Evolutionary conservation across 352 stramenopile genomes (phyloP).

Genomic region (Pythium coloratum): DNA sequence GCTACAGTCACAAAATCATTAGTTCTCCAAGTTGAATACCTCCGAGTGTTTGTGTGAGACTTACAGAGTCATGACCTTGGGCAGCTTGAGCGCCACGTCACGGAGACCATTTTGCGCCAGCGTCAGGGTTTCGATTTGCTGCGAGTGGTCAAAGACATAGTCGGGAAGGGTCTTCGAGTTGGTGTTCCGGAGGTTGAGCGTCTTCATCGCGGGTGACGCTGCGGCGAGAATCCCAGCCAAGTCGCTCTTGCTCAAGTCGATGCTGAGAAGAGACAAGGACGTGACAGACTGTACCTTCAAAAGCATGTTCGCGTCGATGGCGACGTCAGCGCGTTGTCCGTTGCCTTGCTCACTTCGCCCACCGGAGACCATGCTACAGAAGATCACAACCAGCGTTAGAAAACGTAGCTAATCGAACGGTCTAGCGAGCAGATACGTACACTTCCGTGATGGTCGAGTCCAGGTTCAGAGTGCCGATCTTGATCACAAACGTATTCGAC

Average conservation of each 20-base stretch:
- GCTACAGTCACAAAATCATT: background rate
- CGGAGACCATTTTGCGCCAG: background rate
- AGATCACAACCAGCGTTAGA: background rate
- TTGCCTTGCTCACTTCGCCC: background rate
- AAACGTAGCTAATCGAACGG: background rate
- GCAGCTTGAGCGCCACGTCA: background rate
- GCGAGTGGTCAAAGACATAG: background rate
- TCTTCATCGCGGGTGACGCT: background rate
- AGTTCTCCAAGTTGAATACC: no score
- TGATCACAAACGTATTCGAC: background rate
- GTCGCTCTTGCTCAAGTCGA: background rate
- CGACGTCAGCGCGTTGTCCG: background rate
- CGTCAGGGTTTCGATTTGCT: background rate
- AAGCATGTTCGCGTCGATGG: background rate
- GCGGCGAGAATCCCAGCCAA: background rate
- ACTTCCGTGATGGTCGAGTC: background rate
- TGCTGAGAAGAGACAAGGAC: background rate
- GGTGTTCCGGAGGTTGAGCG: background rate
- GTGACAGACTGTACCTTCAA: background rate
- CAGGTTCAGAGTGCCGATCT: background rate
- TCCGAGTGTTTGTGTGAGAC: no score
- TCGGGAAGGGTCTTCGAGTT: background rate
- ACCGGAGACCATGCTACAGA: background rate
- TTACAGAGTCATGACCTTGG: background rate
- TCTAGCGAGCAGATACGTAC: background rate